These are phyloP conservation scores for Pleurostoma richardsiae DNA, from an alignment of 2,329 filamentous ascomycete genomes.

Conservation along the genomic window DNA sequence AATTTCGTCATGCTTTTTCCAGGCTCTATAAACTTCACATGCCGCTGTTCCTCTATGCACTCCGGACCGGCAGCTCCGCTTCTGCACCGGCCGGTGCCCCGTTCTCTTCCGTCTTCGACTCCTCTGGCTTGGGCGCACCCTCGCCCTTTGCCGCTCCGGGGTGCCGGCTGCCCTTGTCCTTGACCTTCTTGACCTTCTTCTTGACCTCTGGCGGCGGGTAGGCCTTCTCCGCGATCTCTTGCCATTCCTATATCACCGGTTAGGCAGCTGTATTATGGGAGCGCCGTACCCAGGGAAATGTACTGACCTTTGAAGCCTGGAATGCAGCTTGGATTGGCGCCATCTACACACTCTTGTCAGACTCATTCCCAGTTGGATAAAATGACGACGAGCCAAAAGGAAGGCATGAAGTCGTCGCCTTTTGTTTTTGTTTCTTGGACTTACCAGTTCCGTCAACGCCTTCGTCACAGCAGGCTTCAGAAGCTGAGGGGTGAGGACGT, in stretches of 20 bases:
- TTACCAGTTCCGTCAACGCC: slow-evolving; percentile 61
- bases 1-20: background rate
- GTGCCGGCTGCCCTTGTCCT: slow-evolving; percentile 67
- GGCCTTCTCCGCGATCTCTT: slow-evolving; percentile 68
- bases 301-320: slow-evolving; percentile 43
- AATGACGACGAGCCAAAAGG: too few species aligned
- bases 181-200: slow-evolving; percentile 73
- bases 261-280: too few species aligned
- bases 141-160: slow-evolving; percentile 33
- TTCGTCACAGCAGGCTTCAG: slow-evolving; percentile 80
- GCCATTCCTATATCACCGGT: slow-evolving; percentile 56
- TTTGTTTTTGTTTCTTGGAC: background rate
- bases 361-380: too few species aligned
- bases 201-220: slow-evolving; percentile 69
- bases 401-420: too few species aligned
- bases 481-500: slow-evolving; percentile 79
- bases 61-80: slow-evolving; percentile 8
- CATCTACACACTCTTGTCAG: slow-evolving; percentile 29
- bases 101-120: slow-evolving; percentile 7
- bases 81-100: slow-evolving; percentile 8
- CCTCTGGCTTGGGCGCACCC: background rate
- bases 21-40: background rate
- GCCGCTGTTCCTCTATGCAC: background rate
- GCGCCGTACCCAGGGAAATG: too few species aligned
- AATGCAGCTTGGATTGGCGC: slow-evolving; percentile 74